Conservation (phyloP, 106 monocot genomes). For the Triglochin maritima region DNA sequence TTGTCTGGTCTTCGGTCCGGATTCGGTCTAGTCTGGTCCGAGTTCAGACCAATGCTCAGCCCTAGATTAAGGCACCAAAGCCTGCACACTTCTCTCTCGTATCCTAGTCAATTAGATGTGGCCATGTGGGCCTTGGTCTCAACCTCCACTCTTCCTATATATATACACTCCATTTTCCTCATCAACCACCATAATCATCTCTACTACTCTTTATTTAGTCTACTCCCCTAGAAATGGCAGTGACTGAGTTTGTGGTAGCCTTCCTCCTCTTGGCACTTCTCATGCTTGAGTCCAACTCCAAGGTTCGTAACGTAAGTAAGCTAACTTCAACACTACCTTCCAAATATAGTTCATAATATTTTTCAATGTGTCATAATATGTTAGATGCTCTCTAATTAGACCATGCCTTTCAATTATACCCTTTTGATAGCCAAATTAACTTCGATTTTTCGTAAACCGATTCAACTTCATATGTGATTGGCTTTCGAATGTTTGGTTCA, state of each 20-base stretch:
- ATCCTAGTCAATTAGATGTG: too few species aligned
- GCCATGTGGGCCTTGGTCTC: too few species aligned
- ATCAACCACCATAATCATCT: background rate
- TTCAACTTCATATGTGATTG: too few species aligned
- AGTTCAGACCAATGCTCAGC: too few species aligned
- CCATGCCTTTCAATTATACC: too few species aligned
- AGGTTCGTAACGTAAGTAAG: background rate
- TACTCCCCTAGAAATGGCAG: slow-evolving; percentile 1
- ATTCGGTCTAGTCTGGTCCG: too few species aligned
- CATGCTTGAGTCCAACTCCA: slow-evolving; percentile 8
- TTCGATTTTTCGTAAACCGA: too few species aligned
- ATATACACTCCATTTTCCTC: background rate
- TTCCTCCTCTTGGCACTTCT: slow-evolving; percentile 3
- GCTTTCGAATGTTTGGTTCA: too few species aligned
- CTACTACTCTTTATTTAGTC: background rate
- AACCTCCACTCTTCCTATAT: background rate
- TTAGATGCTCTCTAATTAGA: background rate
- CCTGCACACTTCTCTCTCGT: too few species aligned
- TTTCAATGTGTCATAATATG: background rate
- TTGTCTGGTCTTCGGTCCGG: too few species aligned
- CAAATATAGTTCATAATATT: background rate
- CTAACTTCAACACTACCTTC: background rate
- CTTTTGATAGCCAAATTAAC: too few species aligned
- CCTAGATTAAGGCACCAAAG: too few species aligned
- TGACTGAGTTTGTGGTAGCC: slow-evolving; percentile 5